phyloP scores from a whole-genome alignment of 139 green algal genomes.

The Monoraphidium neglectum region DNA sequence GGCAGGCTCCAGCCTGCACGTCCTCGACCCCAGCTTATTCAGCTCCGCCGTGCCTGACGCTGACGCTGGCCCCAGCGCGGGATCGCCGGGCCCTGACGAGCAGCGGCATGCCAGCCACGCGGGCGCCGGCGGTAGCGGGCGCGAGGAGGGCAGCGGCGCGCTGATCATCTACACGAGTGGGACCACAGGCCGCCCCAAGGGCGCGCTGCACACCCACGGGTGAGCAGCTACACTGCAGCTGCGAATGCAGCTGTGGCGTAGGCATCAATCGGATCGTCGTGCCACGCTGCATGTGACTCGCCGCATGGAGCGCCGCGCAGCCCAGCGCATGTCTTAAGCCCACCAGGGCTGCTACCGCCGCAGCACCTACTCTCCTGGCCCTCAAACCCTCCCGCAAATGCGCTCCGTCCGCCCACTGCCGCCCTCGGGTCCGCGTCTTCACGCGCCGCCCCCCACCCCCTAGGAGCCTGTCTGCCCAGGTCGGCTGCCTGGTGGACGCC shows the following conservation, averaged over 20 bases:
- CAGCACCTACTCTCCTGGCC: too few species aligned
- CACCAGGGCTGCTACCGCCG: too few species aligned
- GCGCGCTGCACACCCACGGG: slow-evolving; percentile 82
- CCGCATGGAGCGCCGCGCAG: too few species aligned
- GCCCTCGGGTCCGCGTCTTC: too few species aligned
- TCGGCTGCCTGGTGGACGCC: slow-evolving; percentile 56
- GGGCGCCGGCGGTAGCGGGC: slow-evolving; percentile 15
- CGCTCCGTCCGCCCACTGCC: too few species aligned
- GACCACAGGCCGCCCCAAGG: slow-evolving; percentile 95
- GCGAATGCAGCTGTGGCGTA: too few species aligned
- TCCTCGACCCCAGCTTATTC: background rate
- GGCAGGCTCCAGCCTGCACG: background rate
- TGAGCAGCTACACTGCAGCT: slow-evolving; percentile 25
- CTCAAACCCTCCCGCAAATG: too few species aligned
- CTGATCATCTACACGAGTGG: slow-evolving; percentile 98
- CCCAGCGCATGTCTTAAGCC: too few species aligned
- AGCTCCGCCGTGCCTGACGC: background rate
- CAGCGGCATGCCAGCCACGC: background rate
- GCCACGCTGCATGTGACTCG: too few species aligned
- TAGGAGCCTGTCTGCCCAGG: slow-evolving; percentile 76
- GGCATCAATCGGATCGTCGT: too few species aligned
- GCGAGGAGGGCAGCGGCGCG: slow-evolving; percentile 42
- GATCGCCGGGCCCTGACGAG: background rate
- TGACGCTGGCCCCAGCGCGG: background rate
- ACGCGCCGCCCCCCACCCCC: background rate